Base-by-base conservation (phyloP, 129 eudicot genomes). In the Dittrichia graveolens region DNA sequence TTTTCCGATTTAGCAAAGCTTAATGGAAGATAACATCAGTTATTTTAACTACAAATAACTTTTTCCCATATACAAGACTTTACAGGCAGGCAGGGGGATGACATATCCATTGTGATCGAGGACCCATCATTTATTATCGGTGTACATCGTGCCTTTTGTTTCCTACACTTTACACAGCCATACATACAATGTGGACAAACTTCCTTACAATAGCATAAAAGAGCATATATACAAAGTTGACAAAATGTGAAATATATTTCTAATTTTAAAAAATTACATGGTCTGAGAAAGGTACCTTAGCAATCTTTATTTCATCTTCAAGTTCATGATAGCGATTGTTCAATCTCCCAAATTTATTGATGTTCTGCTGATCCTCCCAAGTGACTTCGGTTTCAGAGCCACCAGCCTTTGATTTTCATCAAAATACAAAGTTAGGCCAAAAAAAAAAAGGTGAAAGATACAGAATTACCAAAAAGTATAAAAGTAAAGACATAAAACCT, bases 301-400 rank as follows among this genome's bases (percentile, higher is more conserved):
- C 84, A 35, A 75, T 67, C 82, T 82, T 92, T 73, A 92, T 92
- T 81, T 92, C 98, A 40, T 92, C 98, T 5, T 84, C 85, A 43
- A 92, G 85, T 14, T 92, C 98, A 61, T 86, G 96, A 58, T 77
- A 68, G 5, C 98, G 89, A 44, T 85, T 92, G 75, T 92, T 92
- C 58, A 89, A 84, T 79, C 96, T 79, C 48, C 95, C 91, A 58
- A 92, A 92, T 56, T 87, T 89, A 84, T 92, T 92, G 62, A 92
- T 92, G 76, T 87, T 92, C 82, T 86, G 95, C 78, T 92, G 98
- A 80, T 92, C 98, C 49, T 86, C 96, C 98, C 98, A 92, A 16
- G 96, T 92, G 41, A 92, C 98, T 68, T 89, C 91, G 3, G 85
- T 78, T 8, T 91, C 88, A 61, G 84, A 81, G 11, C 85, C 79